Evolutionary conservation across 768 basidiomycete genomes (phyloP).

Genomic region (Saitozyma podzolica): DNA sequence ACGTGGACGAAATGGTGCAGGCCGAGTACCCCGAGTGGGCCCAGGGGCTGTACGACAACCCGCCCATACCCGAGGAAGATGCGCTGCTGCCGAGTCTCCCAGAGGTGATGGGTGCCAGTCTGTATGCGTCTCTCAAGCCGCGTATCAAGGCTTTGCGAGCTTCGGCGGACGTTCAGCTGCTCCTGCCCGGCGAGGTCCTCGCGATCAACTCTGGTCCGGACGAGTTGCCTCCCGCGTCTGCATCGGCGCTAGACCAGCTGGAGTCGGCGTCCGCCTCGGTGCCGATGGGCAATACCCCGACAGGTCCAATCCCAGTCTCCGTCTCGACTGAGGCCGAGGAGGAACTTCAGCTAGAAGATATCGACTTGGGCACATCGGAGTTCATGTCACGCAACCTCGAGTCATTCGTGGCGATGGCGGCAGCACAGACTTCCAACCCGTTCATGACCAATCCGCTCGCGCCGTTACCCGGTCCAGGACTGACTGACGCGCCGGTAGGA

Average conservation of each 20-base stretch:
- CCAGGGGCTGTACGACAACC: conserved; percentile 40
- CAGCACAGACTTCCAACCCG: no score
- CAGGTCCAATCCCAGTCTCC: no score
- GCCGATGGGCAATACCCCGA: no score
- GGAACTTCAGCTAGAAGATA: no score
- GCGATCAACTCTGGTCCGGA: neutral
- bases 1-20: conserved; percentile 39
- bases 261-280: neutral
- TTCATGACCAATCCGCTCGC: no score
- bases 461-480: no score
- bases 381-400: no score
- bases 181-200: neutral
- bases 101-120: conserved; percentile 22
- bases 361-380: no score
- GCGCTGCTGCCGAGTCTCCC: conserved; percentile 15
- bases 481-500: neutral
- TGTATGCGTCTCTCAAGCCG: conserved; percentile 9
- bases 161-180: neutral
- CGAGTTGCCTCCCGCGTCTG: neutral
- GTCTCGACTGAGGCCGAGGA: no score
- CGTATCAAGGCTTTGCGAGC: neutral
- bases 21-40: conserved; percentile 37
- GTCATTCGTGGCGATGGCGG: no score
- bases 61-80: conserved; percentile 37
- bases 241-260: neutral